Evolutionary conservation across 2,329 filamentous ascomycete species (phyloP), one percentile per base, ranked within the genome.

Genomic region (Fusarium lyarnte): DNA sequence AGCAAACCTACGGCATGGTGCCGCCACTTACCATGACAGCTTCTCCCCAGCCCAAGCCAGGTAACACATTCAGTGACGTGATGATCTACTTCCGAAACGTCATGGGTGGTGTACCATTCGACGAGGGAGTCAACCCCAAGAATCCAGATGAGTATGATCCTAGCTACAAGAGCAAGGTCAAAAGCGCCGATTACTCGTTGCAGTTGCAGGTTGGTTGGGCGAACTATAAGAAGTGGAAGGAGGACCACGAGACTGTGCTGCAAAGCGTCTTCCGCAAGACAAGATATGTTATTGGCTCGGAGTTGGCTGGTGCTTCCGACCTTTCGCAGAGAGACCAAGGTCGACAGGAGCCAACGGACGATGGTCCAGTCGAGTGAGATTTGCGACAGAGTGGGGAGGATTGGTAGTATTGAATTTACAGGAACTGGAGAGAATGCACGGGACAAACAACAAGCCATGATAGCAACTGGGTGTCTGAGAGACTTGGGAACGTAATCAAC

Each of bases 21-120:
- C 53, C 53, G 7, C 53, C 53, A 42, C 38, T 60, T 7, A 31
- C 13, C 6, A 59, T 27, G n/a, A 4, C 21, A 17, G 3, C 12
- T n/a, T 8, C 29, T 6, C 35, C 27, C 8, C 7, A 54, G 27
- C 36, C 36, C 2, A 41, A 59, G 8, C 1, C 7, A 14, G 25
- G 19, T 3, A 13, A 41, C 29, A 31, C 29, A 8, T 35, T 25
- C 12, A 42, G 23, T 5, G 38, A 41, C 12, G 47, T 55, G 2
- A 60, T 55, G 58, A 16, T 55, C 10, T 55, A 60, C 23, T 60
- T 60, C 29, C 47, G 58, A 25, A 43, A 60, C 14, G 29, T 60
- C 5, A 52, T 25, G 19, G 11, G 23, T 16, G 36, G 58, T 17
- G 38, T 61, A 13, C 38, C 58, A 14, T 61, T 61, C 11, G 38